phyloP scores from a whole-genome alignment of 257 asterid genomes.

The Forsythia suspensa region DNA sequence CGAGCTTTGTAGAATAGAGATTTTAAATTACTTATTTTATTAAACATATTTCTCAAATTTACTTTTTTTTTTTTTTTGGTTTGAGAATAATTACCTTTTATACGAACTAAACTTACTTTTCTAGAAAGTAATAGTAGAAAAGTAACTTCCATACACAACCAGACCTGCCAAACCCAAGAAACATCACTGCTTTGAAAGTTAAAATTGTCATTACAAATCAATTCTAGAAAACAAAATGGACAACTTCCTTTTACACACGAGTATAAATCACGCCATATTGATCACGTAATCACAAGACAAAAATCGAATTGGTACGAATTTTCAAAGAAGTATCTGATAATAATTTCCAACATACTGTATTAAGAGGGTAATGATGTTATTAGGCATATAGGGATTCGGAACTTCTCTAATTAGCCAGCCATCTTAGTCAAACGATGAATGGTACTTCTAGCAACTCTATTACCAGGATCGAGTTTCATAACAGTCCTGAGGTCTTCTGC shows the following conservation, averaged over 20 bases:
- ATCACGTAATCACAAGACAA: neutral
- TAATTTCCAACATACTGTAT: neutral
- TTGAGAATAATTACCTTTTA: too few species aligned
- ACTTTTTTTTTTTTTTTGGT: too few species aligned
- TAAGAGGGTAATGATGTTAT: neutral
- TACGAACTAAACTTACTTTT: too few species aligned
- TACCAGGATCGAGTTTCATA: constrained; percentile 85
- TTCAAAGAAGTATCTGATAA: neutral
- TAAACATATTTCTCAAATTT: too few species aligned
- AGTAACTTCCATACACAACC: neutral
- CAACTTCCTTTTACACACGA: neutral
- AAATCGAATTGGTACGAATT: neutral
- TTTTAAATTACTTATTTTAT: too few species aligned
- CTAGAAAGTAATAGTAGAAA: too few species aligned
- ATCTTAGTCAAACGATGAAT: constrained; percentile 81
- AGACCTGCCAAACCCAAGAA: neutral
- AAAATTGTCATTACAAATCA: neutral
- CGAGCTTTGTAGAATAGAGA: too few species aligned
- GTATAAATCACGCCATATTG: neutral
- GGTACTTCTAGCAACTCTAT: constrained; percentile 89
- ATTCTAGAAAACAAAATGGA: neutral
- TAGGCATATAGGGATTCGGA: neutral
- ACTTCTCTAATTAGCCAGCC: constrained; percentile 55
- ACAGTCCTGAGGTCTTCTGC: constrained; percentile 97
- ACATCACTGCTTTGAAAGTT: neutral